Conservation (phyloP, 257 asterid species). For the Thymus quinquecostatus region DNA sequence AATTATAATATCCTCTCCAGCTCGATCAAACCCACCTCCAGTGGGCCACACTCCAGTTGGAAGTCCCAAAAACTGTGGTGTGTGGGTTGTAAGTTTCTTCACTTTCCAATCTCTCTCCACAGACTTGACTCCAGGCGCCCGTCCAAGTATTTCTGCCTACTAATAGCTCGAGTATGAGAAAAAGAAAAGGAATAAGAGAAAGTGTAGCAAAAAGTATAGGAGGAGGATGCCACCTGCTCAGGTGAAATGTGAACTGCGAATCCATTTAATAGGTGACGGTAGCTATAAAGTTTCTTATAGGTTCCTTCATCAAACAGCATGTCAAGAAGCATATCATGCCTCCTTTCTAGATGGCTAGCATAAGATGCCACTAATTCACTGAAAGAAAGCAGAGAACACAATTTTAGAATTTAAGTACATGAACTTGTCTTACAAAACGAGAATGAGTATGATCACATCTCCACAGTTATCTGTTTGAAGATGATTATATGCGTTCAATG, state of each 20-base stretch:
- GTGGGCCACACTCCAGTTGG: constrained; percentile 99
- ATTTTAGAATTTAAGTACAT: constrained; percentile 24
- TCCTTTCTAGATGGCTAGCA: constrained; percentile 75
- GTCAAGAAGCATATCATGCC: constrained; percentile 94
- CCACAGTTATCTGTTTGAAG: constrained; percentile 1
- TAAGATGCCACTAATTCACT: constrained; percentile 76
- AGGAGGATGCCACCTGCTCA: constrained; percentile 74
- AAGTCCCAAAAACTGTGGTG: constrained; percentile 96
- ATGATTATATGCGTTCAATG: neutral
- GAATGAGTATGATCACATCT: constrained; percentile 12
- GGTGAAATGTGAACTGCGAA: constrained; percentile 86
- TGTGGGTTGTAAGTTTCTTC: constrained; percentile 91
- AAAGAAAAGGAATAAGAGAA: constrained; percentile 21
- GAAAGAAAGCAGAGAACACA: constrained; percentile 41
- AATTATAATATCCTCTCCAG: constrained; percentile 93
- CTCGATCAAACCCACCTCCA: constrained; percentile 93
- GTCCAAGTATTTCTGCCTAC: constrained; percentile 89
- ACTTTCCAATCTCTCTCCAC: constrained; percentile 98
- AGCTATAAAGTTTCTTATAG: constrained; percentile 89
- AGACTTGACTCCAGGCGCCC: constrained; percentile 85
- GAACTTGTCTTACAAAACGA: constrained; percentile 12
- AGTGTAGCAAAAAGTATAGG: constrained; percentile 19
- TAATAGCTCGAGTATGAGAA: constrained; percentile 51
- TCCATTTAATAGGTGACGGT: constrained; percentile 90
- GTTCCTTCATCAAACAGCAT: constrained; percentile 83